phyloP scores from a whole-genome alignment of 1,284 basidiomycete genomes.

The Ceratobasidium sp. region DNA sequence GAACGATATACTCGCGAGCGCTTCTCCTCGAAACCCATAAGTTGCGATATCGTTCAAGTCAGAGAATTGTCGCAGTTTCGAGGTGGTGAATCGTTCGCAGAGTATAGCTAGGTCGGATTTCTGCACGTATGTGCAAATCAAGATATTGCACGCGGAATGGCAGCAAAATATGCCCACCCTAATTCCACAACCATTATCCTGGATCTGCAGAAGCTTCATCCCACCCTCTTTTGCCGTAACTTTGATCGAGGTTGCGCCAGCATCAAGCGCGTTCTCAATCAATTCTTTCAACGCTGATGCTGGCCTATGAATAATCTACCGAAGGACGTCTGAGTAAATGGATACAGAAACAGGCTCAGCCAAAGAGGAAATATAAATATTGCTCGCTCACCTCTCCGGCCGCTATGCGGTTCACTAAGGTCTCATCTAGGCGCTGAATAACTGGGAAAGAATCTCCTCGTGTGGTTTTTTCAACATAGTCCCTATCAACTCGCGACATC shows the following conservation, averaged over 20 bases:
- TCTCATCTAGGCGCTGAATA: constrained; percentile 78
- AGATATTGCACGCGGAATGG: not conserved
- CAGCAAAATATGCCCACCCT: constrained; percentile 67
- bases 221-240: constrained; percentile 96
- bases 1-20: constrained; percentile 96
- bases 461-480: constrained; percentile 10
- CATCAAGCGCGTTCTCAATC: constrained; percentile 95
- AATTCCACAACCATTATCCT: constrained; percentile 97
- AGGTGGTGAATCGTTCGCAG: constrained; percentile 96
- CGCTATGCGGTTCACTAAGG: constrained; percentile 75
- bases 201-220: constrained; percentile 94
- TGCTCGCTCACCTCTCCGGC: constrained; percentile 66
- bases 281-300: constrained; percentile 97
- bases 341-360: not conserved
- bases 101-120: constrained; percentile 88
- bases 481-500: constrained; percentile 29
- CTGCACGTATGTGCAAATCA: constrained; percentile 54
- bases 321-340: constrained; percentile 26
- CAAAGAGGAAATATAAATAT: not conserved
- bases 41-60: constrained; percentile 90
- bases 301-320: constrained; percentile 95
- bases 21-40: constrained; percentile 98
- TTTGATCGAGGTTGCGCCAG: constrained; percentile 88
- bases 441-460: constrained; percentile 9
- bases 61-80: constrained; percentile 89